Evolutionary conservation across 2,329 filamentous ascomycete species (phyloP), one percentile per base, ranked within the genome.

Genomic region (Chalaropsis ovoidea): DNA sequence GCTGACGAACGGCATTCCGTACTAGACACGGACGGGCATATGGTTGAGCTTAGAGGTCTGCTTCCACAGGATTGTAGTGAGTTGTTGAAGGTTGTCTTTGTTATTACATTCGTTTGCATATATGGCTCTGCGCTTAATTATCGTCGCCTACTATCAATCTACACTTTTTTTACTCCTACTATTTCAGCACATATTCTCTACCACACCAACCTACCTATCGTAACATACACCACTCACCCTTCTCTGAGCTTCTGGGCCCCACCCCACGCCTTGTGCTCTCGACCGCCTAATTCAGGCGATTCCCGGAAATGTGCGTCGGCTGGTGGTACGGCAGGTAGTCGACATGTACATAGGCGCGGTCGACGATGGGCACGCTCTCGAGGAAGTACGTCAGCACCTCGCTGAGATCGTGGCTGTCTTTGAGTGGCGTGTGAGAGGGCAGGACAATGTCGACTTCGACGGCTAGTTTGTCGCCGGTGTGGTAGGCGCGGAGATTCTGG

Each of bases 1-100:
- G 72, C 78, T 96, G 76, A 97, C 94, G 41, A 97, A 99, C 73
- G 94, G 93, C 6, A 99, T 99, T 75, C 94, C 94, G 42, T 97
- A 95, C 73, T 96, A 81, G 71, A 27, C 27, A n/a, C 42, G 11
- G 39, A 22, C 24, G 17, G 45, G 45, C 3, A 27, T n/a, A n/a
- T n/a, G n/a, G n/a, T n/a, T n/a, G n/a, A 39, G 35, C 35, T 39
- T 39, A 39, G 4, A 39, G 35, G 35, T 39, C 4, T 39, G 8
- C 1, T 39, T 6, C 35, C 35, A 39, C 35, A 39, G 35, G 8
- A 39, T 7, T 6, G 35, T 39, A 7, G 35, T 10, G 35, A 39
- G 4, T 39, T 39, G 4, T 39, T 39, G 35, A 39, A 39, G 35
- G 8, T 39, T 6, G n/a, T 39, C 5, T 39, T 7, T 1, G 19